A percentile compares a stretch with the other conserved stretches of the same genome.
Conservation (phyloP, 371 early-diverging fungal species). For the Sporodiniella umbellata region DNA sequence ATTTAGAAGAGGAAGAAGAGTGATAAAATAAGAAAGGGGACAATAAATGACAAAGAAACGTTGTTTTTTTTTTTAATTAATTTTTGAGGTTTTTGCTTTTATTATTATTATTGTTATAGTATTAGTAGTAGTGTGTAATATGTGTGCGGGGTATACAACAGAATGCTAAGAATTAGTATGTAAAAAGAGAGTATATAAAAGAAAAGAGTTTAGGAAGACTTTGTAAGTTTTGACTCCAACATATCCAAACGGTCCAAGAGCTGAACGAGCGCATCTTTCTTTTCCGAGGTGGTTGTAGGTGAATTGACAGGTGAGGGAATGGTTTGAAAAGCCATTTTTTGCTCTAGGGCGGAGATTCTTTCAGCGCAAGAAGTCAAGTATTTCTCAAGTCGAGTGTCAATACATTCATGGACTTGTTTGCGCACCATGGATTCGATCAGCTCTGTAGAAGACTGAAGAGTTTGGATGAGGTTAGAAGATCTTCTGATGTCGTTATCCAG, state of each 20-base stretch:
- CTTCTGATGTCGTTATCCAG: constrained; percentile 76
- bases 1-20: constrained; percentile 44
- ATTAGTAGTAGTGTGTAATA: too few relatives aligned
- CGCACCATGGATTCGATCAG: constrained; percentile 78
- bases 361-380: constrained; percentile 19
- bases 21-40: neutral
- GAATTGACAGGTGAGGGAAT: constrained; percentile 11
- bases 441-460: constrained; percentile 63
- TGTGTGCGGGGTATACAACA: too few relatives aligned
- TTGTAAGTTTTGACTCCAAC: constrained; percentile 26
- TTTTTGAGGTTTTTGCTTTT: too few relatives aligned
- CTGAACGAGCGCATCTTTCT: constrained; percentile 18
- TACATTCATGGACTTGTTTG: constrained; percentile 42
- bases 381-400: constrained; percentile 21
- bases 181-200: neutral
- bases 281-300: constrained; percentile 4
- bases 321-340: constrained; percentile 2
- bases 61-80: neutral
- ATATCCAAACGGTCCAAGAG: constrained; percentile 33
- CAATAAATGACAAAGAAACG: neutral
- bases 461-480: constrained; percentile 69
- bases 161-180: too few relatives aligned
- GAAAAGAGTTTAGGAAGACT: neutral
- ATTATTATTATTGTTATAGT: too few relatives aligned
- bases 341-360: constrained; percentile 22